Evolutionary conservation across 2,329 filamentous ascomycete species (phyloP).

Genomic region (Knufia petricola): DNA sequence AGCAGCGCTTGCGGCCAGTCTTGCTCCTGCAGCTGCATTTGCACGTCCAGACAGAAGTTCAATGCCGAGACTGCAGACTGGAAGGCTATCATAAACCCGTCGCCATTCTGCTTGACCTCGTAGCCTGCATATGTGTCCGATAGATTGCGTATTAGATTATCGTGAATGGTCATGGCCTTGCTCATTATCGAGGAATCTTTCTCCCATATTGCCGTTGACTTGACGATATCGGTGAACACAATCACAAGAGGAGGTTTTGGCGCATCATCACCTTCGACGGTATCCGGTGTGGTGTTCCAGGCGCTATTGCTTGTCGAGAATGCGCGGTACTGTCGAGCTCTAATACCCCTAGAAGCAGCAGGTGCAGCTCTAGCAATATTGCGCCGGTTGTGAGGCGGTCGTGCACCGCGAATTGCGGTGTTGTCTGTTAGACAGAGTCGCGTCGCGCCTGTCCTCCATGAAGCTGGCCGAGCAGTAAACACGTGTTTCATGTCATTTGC

Average conservation of each 20-base stretch:
- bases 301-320: too few relatives aligned
- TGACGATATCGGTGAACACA: constrained; percentile 22
- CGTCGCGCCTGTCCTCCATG: too few relatives aligned
- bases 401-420: too few relatives aligned
- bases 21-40: constrained; percentile 16
- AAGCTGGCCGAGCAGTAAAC: too few relatives aligned
- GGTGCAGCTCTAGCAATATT: too few relatives aligned
- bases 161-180: constrained; percentile 19
- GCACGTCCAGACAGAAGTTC: constrained; percentile 20
- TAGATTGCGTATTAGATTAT: constrained; percentile 15
- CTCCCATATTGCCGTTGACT: constrained; percentile 22
- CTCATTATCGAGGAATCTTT: constrained; percentile 16
- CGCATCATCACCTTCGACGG: neutral
- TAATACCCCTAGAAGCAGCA: too few relatives aligned
- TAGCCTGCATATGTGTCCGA: constrained; percentile 16
- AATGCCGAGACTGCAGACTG: constrained; percentile 15
- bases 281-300: too few relatives aligned
- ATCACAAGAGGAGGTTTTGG: constrained; percentile 16
- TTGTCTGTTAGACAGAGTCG: too few relatives aligned
- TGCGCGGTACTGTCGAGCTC: too few relatives aligned
- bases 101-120: constrained; percentile 23
- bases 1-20: constrained; percentile 16
- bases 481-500: too few relatives aligned
- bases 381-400: too few relatives aligned
- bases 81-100: constrained; percentile 23